Evolutionary conservation across 768 basidiomycete genomes (phyloP), one percentile per base, ranked within the genome.

Genomic region (Suillus plorans): DNA sequence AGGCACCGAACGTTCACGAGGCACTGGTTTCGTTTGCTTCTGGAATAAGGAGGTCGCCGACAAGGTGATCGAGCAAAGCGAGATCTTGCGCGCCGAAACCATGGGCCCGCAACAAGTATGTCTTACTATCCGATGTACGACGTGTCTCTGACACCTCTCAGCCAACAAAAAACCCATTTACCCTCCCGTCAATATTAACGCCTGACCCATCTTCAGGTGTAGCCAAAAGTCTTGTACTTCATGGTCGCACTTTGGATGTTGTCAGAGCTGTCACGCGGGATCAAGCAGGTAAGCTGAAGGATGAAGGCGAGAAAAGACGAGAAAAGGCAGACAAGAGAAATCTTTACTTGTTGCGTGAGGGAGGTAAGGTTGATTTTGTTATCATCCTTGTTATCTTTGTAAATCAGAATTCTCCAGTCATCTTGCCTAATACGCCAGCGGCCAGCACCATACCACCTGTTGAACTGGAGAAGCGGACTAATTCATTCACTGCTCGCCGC

Each of bases 11-110:
- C 89, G 95, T 55, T 95, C 97, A 28, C 84, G 95, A 55, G 97
- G 97, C 31, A 97, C 95, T 7, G 97, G 95, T 4, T 99, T 99
- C 73, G 95, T 90, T 2, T 98, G 95, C 74, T 98, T 97, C 78
- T 98, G 97, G 95, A 94, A 96, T 64, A 87, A 85, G 66, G 91
- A 88, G 67, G 91, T 96, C 67, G 96, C 96, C 18, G 89, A 96
- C 71, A 88, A 87, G 65, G 94, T 88, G 10, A 82, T 99, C 28
- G 82, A 88, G 62, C 92, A 95, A 72, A 91, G 94, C 65, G 88
- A 92, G 31, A 79, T 89, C 6, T 77, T 94, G 5, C 85, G 85
- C 22, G 69, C 80, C 36, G 91, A 94, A 75, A 89, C 87, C 0
- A 82, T 82, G 10, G 86, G 87, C 20, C 76, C 76, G 22, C 45